Percentiles rank a stretch among this genome's conserved stretches.
Evolutionary conservation across 176 grass and related monocot species (phyloP).

Genomic region (Eragrostis curvula): DNA sequence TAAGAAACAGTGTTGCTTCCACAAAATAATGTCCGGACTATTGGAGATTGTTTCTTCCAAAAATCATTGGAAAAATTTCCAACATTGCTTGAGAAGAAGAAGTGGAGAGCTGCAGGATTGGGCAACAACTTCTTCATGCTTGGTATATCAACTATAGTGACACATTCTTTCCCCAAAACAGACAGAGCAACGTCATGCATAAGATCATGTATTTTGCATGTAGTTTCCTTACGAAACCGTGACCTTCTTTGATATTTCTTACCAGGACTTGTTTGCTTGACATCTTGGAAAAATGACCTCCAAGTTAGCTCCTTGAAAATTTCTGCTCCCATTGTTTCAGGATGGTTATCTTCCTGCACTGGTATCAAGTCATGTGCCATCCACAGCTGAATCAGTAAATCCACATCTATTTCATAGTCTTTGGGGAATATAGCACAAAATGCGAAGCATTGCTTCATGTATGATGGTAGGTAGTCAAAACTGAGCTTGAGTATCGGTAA

Average conservation of each 20-base stretch:
- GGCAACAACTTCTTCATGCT: neutral
- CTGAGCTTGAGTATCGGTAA: constrained; percentile 4
- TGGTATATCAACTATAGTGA: neutral
- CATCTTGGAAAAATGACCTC: neutral
- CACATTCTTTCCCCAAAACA: neutral
- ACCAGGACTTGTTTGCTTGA: too few relatives aligned
- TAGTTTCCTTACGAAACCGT: neutral
- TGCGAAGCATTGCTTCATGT: constrained; percentile 35
- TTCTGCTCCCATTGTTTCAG: neutral
- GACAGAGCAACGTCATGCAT: constrained; percentile 13
- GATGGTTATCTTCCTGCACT: neutral
- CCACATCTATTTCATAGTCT: constrained; percentile 23
- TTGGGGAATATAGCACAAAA: constrained; percentile 33
- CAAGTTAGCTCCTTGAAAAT: constrained; percentile 3
- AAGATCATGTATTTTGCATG: constrained; percentile 34
- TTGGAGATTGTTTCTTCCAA: neutral
- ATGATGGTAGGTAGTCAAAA: neutral
- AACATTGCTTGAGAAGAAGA: neutral
- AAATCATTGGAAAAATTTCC: neutral
- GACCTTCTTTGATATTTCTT: too few relatives aligned
- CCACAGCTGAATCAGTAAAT: constrained; percentile 1
- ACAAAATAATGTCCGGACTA: neutral
- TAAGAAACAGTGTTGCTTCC: accelerated
- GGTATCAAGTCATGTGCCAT: constrained; percentile 31
- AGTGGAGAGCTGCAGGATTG: neutral